A percentile compares a stretch with the other conserved stretches of the same genome.
phyloP scores from a whole-genome alignment of 176 grass and related monocot species.

The Bolboschoenus planiculmis region DNA sequence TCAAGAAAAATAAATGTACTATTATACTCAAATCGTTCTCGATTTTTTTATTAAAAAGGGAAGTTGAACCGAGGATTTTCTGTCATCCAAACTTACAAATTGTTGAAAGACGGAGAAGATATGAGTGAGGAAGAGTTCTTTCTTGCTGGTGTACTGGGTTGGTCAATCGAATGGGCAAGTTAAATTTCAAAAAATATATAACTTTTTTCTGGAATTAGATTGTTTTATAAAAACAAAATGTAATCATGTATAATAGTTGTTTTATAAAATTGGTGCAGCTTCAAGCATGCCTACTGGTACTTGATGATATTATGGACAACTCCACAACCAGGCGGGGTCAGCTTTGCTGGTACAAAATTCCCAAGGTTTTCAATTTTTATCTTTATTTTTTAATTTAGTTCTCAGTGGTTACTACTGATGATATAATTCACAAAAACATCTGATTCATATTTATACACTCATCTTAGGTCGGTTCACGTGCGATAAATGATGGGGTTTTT shows the following conservation, averaged over 20 bases:
- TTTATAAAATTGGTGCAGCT: slow-evolving; percentile 46
- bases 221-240: not conserved
- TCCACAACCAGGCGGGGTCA: slow-evolving; percentile 78
- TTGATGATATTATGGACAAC: slow-evolving; percentile 96
- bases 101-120: slow-evolving; percentile 46
- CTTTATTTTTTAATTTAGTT: not conserved
- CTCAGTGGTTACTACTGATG: not conserved
- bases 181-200: not conserved
- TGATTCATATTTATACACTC: slow-evolving; percentile 9
- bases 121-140: slow-evolving; percentile 67
- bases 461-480: slow-evolving; percentile 75
- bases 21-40: not conserved
- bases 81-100: slow-evolving; percentile 84
- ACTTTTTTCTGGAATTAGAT: not conserved
- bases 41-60: slow-evolving; percentile 28
- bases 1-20: not conserved
- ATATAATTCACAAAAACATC: not conserved
- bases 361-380: slow-evolving; percentile 40
- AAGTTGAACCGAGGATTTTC: slow-evolving; percentile 81
- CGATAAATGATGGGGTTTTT: slow-evolving; percentile 84
- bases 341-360: slow-evolving; percentile 79
- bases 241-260: slow-evolving; percentile 7
- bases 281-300: slow-evolving; percentile 96
- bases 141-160: slow-evolving; percentile 67
- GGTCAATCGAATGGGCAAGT: slow-evolving; percentile 96